Evolutionary conservation across 2,329 filamentous ascomycete genomes (phyloP), one percentile per base, ranked within the genome.

Genomic region (Cladosporium phlei): DNA sequence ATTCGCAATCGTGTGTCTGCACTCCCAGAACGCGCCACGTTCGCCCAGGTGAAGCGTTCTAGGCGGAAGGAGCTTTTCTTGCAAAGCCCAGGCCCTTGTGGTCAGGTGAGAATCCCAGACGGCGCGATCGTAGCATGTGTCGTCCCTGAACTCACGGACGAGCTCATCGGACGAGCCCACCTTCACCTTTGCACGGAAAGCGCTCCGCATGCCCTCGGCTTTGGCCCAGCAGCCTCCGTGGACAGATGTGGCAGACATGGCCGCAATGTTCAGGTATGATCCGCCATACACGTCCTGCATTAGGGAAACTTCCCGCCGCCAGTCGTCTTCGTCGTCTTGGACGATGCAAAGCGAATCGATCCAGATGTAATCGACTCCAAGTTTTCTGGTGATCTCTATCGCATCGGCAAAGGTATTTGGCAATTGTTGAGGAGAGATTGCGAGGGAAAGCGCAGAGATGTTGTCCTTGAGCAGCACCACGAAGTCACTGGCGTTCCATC

Each of bases 321-420:
- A 54, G 30, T 55, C 52, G 20, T 37, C 53, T 10, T 19, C 16
- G 35, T 42, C 37, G 12, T 37, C 49, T 35, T 52, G 51, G 17
- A 52, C 43, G 21, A 52, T 52, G 38, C 51, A 53, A 10, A 53
- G 37, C 17, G 46, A 28, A 21, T 53, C 51, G 19, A 52, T 53
- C 51, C 51, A 53, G 17, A 53, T 32, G 42, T 53, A 52, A 5
- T 16, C 24, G 10, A 47, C 22, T 4, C 40, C 39, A 5, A 50
- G 20, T 8, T 11, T 22, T 6, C 39, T 17, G 10, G 46, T 46
- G 46, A 39, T 17, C 17, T 29, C n/a, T 11, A 48, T 38, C 2
- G 48, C 48, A 11, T 50, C 48, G 6, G 6, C 19, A 28, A 47
- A 48, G 5, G 44, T 48, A 11, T 21, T 14, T 3, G 35, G 28